Base-by-base conservation (phyloP, 2,329 filamentous ascomycete genomes). In the Penicillium sp. region DNA sequence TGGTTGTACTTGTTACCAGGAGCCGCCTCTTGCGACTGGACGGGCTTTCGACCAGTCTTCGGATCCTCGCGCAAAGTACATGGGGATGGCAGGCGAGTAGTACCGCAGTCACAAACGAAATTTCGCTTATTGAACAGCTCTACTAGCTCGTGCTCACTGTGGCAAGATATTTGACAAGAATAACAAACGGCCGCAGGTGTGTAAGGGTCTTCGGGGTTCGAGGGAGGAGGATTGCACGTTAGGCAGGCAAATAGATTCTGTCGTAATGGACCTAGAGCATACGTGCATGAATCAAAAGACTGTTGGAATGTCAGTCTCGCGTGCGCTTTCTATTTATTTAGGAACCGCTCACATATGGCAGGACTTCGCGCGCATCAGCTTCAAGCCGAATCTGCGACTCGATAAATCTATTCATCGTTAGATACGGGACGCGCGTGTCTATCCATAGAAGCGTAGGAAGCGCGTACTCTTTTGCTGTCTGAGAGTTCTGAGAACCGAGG, bases 31-130 rank as follows among this genome's bases (percentile, higher is more conserved):
- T 96, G 89, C 0, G 86, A 90, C 65, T 86, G 86, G 10, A 95
- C 89, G 42, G 90, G 90, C 67, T 90, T 91, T 36, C 80, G 81
- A 46, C 89, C 90, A 15, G 89, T 95, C 56, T 78, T 74, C 12
- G 85, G 74, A 63, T 95, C 86, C 53, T 86, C 72, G 41, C 92
- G 88, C 51, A 99, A 76, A 0, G 79, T 84, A 69, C 94, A 99
- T 18, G 89, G 86, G 48, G 83, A 76, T 0, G 85, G 83, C 24
- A 95, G 80, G 47, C 93, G 85, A 42, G 86, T 90, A 0, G 92
- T 96, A 24, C 94, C 94, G 66, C 94, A 99, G 71, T 99, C 94
- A 75, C 94, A 99, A 38, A 89, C 89, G 66, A 99, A 97, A 73
- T 96, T 87, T 66, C 95, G 86, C 77, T 96, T 97, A 69, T 84